Evolutionary conservation across 805 yeast genomes (phyloP).

Genomic region (Metschnikowia matae): DNA sequence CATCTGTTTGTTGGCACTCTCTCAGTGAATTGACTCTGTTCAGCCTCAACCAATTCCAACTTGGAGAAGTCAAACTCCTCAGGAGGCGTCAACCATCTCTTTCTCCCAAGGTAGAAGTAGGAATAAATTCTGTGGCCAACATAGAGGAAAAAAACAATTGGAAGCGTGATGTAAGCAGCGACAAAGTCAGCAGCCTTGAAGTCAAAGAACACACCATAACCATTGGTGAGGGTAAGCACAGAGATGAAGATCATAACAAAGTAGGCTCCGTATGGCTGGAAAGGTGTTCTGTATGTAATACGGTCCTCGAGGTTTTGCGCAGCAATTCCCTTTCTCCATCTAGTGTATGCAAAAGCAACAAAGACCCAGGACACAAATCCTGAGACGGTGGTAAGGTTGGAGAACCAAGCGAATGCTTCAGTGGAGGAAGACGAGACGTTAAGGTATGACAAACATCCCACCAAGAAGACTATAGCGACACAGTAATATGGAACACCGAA

Average conservation of each 20-base stretch:
- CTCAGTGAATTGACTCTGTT: slow-evolving; percentile 37
- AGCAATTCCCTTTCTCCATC: slow-evolving; percentile 62
- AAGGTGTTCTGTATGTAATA: slow-evolving; percentile 51
- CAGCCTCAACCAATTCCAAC: slow-evolving; percentile 55
- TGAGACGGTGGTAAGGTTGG: slow-evolving; percentile 61
- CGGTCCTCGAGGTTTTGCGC: slow-evolving; percentile 52
- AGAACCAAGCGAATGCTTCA: slow-evolving; percentile 58
- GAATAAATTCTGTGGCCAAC: slow-evolving; percentile 53
- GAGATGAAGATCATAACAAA: slow-evolving; percentile 47
- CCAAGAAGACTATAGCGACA: slow-evolving; percentile 28
- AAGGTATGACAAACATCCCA: slow-evolving; percentile 49
- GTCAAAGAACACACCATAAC: slow-evolving; percentile 62
- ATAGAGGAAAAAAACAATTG: slow-evolving; percentile 50
- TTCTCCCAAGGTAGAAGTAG: slow-evolving; percentile 23
- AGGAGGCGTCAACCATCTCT: slow-evolving; percentile 43
- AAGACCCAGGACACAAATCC: slow-evolving; percentile 65
- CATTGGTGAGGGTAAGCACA: slow-evolving; percentile 64
- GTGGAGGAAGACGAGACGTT: slow-evolving; percentile 52
- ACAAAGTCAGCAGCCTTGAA: slow-evolving; percentile 66
- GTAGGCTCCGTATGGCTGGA: slow-evolving; percentile 58
- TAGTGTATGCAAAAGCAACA: slow-evolving; percentile 48
- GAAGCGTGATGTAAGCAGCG: slow-evolving; percentile 70
- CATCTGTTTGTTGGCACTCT: slow-evolving; percentile 37
- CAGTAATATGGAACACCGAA: slow-evolving; percentile 42
- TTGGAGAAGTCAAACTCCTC: slow-evolving; percentile 61